Evolutionary conservation across 2,329 filamentous ascomycete species (phyloP).

Genomic region (Tympanopsis confertula): DNA sequence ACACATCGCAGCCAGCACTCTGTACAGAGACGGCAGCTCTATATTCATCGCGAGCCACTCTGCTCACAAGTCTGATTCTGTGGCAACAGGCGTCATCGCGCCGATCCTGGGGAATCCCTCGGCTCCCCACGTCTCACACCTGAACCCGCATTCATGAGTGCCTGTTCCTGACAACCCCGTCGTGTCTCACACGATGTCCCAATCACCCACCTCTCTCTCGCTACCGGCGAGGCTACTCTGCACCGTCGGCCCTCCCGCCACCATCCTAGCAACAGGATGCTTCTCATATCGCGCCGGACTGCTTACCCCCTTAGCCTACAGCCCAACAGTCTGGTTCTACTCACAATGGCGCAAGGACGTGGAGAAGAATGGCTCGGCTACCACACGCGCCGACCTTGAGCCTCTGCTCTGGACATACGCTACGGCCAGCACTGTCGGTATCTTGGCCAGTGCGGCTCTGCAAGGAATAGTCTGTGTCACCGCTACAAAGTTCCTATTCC

Average conservation of each 20-base stretch:
- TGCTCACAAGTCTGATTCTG: no score
- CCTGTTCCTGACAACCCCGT: no score
- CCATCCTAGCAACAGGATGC: neutral
- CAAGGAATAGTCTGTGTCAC: conserved; percentile 4
- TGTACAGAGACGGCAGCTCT: no score
- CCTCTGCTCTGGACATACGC: conserved; percentile 8
- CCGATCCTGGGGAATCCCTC: no score
- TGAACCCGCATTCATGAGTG: no score
- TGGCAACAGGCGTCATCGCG: no score
- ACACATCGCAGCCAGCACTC: no score
- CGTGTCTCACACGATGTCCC: no score
- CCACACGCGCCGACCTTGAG: conserved; percentile 3
- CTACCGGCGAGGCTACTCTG: neutral
- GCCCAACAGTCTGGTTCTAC: neutral
- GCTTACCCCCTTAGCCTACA: neutral
- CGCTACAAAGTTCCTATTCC: conserved; percentile 4
- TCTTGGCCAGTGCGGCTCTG: conserved; percentile 3
- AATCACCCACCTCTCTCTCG: neutral
- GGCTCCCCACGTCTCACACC: no score
- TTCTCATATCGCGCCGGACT: neutral
- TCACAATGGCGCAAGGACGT: neutral
- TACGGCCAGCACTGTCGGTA: conserved; percentile 7
- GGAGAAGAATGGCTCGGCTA: neutral
- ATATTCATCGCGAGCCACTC: no score
- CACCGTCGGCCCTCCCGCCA: neutral